These are phyloP conservation scores for Rhododendron ferrugineum DNA, from an alignment of 148 eudicot species.

Conservation along the genomic window DNA sequence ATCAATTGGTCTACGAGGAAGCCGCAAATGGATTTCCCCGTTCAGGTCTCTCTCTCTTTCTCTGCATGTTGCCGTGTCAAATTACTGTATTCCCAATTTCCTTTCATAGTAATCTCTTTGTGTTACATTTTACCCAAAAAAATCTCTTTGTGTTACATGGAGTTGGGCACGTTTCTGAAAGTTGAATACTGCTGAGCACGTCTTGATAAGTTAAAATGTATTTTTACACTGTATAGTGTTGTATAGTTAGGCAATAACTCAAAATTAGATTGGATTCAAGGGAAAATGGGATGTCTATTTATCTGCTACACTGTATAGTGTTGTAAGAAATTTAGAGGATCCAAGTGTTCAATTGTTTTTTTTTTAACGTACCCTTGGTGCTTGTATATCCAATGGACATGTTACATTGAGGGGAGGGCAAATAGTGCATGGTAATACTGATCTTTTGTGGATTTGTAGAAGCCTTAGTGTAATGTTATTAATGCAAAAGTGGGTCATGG, in stretches of 20 bases:
- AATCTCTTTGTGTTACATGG: not conserved
- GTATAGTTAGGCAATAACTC: not conserved
- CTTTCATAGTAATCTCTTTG: not conserved
- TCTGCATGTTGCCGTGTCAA: not conserved
- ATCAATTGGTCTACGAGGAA: slow-evolving; percentile 83
- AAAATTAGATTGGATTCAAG: not conserved
- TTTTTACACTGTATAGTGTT: not conserved
- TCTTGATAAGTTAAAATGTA: not conserved
- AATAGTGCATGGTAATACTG: not conserved
- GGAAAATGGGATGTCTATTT: not conserved
- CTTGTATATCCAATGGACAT: not conserved
- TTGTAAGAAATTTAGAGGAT: not conserved
- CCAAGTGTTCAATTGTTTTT: not conserved
- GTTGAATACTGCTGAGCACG: not conserved
- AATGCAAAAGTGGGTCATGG: not conserved
- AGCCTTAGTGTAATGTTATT: not conserved
- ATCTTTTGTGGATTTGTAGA: not conserved
- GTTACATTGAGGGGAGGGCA: not conserved
- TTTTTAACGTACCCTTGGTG: not conserved
- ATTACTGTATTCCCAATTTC: not conserved
- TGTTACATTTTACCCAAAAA: too few relatives aligned
- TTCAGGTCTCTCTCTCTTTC: slow-evolving; percentile 45
- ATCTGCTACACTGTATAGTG: too few relatives aligned
- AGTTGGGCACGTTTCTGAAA: not conserved
- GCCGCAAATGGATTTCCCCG: slow-evolving; percentile 95